Conservation (phyloP, 2,329 filamentous ascomycete genomes). For the Sclerotinia trifoliorum region DNA sequence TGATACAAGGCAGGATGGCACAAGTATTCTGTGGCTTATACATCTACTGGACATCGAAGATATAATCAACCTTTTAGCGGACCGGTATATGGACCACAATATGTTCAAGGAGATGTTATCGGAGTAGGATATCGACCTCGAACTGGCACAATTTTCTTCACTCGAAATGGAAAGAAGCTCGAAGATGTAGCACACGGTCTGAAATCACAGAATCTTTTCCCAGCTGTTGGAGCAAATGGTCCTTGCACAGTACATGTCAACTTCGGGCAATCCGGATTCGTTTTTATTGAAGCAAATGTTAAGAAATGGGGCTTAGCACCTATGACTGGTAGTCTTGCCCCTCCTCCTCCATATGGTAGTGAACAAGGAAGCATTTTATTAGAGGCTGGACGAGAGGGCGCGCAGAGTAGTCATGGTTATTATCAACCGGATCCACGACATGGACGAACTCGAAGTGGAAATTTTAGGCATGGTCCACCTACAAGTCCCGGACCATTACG, state of each 20-base stretch:
- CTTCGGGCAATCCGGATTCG: constrained; percentile 95
- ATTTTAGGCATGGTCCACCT: constrained; percentile 68
- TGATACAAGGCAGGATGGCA: constrained; percentile 66
- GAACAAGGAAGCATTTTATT: constrained; percentile 95
- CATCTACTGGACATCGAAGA: constrained; percentile 80
- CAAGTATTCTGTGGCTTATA: constrained; percentile 88
- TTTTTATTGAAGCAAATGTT: constrained; percentile 98
- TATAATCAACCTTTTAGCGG: constrained; percentile 88
- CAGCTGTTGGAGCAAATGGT: constrained; percentile 92
- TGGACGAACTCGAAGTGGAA: constrained; percentile 72
- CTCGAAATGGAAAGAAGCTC: constrained; percentile 93
- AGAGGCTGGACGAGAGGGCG: constrained; percentile 68
- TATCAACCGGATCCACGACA: constrained; percentile 51
- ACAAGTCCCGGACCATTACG: constrained; percentile 85
- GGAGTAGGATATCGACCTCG: constrained; percentile 93
- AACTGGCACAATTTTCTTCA: constrained; percentile 96
- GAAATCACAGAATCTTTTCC: constrained; percentile 96
- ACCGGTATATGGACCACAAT: constrained; percentile 77
- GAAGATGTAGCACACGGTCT: constrained; percentile 92
- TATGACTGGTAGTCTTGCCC: constrained; percentile 91
- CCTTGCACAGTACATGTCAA: constrained; percentile 94
- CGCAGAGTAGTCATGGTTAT: constrained; percentile 47
- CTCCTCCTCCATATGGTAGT: constrained; percentile 92
- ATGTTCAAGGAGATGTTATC: constrained; percentile 91
- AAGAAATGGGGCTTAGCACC: constrained; percentile 99